Conservation (phyloP, 176 grass and related monocot species). For the Aegilops longissima region DNA sequence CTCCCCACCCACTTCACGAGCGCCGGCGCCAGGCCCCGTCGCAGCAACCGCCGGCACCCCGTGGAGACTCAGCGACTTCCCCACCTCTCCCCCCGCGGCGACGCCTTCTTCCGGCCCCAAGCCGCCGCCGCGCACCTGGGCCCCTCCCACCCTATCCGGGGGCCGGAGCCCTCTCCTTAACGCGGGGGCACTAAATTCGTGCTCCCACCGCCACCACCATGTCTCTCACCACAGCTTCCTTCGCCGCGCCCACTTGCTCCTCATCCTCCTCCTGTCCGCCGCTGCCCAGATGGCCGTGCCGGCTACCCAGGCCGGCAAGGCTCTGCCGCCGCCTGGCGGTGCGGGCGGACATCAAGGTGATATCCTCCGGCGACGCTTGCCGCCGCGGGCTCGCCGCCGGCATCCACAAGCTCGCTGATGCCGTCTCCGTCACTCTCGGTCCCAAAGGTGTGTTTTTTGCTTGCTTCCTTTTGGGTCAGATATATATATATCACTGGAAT, state of each 20-base stretch:
- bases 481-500: no score
- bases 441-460: conserved; percentile 60
- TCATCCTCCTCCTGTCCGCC: neutral
- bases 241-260: neutral
- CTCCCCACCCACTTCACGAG: no score
- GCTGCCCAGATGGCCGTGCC: conserved; percentile 14
- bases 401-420: conserved; percentile 91
- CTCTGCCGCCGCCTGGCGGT: conserved; percentile 26
- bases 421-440: conserved; percentile 78
- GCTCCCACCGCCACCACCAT: neutral
- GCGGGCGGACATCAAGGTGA: conserved; percentile 66
- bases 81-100: neutral
- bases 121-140: neutral
- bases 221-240: conserved; percentile 12
- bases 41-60: no score
- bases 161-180: neutral
- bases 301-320: neutral
- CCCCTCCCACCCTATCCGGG: neutral
- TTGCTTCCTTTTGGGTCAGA: neutral
- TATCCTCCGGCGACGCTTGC: conserved; percentile 60
- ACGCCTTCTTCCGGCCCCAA: neutral
- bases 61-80: neutral
- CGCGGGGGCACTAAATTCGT: neutral
- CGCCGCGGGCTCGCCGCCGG: conserved; percentile 68
- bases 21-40: no score